Conservation (phyloP, 2,329 filamentous ascomycete species). For the Lachnellula subtilissima region DNA sequence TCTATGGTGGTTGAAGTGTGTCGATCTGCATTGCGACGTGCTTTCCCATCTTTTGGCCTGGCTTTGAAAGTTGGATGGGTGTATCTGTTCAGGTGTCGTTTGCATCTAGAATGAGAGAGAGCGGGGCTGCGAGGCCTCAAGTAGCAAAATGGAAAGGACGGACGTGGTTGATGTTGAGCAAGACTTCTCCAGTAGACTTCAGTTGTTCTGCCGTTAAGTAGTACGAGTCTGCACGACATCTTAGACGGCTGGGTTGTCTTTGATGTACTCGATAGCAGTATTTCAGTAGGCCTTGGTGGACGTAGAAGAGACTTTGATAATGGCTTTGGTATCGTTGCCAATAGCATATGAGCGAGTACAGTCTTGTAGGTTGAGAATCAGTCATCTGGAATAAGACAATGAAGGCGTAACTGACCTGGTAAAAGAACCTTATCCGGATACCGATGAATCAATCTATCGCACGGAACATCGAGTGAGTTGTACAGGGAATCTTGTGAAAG, state of each 20-base stretch:
- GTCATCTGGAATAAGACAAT: constrained; percentile 2
- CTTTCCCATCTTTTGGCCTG: constrained; percentile 50
- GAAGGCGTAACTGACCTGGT: constrained; percentile 39
- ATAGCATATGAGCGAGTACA: constrained; percentile 59
- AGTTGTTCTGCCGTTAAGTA: constrained; percentile 51
- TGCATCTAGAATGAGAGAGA: constrained; percentile 51
- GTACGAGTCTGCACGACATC: constrained; percentile 59
- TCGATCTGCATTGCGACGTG: constrained; percentile 53
- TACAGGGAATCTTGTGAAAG: constrained; percentile 54
- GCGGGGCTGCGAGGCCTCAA: constrained; percentile 57
- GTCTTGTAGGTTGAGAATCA: constrained; percentile 35
- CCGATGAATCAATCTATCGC: constrained; percentile 55
- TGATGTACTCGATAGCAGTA: constrained; percentile 53
- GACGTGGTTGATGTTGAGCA: constrained; percentile 54
- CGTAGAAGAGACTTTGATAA: constrained; percentile 42
- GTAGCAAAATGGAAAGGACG: constrained; percentile 56
- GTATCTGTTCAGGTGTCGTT: constrained; percentile 49
- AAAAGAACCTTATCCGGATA: constrained; percentile 61
- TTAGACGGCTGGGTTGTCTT: constrained; percentile 42
- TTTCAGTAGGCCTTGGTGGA: constrained; percentile 46
- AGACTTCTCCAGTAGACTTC: constrained; percentile 47
- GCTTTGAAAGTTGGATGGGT: constrained; percentile 46
- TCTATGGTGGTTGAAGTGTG: constrained; percentile 61
- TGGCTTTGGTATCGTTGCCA: constrained; percentile 48
- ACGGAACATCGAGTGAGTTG: constrained; percentile 51